These are phyloP conservation scores for Inosperma sp. DNA, from an alignment of 768 basidiomycete genomes.

Conservation along the genomic window DNA sequence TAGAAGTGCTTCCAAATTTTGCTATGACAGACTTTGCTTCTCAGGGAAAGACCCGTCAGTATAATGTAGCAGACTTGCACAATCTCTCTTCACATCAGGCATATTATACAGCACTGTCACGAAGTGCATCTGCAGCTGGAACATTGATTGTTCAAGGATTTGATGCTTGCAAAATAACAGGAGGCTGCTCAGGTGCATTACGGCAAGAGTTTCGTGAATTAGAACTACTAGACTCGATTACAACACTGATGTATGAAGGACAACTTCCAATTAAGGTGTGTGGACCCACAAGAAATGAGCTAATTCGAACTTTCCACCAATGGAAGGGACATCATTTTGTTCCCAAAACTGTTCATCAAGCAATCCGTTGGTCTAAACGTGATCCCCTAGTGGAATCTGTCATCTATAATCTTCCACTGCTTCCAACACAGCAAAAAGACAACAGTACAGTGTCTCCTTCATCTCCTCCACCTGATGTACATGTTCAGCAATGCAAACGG, in stretches of 20 bases:
- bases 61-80: slow-evolving; percentile 25
- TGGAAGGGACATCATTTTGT: slow-evolving; percentile 1
- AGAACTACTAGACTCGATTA: neutral
- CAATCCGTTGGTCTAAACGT: neutral
- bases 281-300: neutral
- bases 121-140: slow-evolving; percentile 19
- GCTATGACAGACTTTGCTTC: slow-evolving; percentile 34
- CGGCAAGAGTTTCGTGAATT: slow-evolving; percentile 1
- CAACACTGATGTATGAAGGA: neutral
- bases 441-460: too few relatives aligned
- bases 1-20: slow-evolving; percentile 26
- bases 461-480: too few relatives aligned
- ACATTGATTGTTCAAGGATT: slow-evolving; percentile 23
- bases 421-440: too few relatives aligned
- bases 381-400: too few relatives aligned
- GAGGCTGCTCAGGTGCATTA: slow-evolving; percentile 1
- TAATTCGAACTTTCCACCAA: neutral
- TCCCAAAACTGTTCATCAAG: neutral
- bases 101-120: slow-evolving; percentile 31
- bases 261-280: neutral
- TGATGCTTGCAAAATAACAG: neutral
- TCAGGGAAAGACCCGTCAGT: slow-evolving; percentile 28
- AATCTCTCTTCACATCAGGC: slow-evolving; percentile 22
- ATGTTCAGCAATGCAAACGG: too few relatives aligned
- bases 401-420: too few relatives aligned